phyloP scores from a whole-genome alignment of 2,329 filamentous ascomycete species.

The Penicillium sp. region DNA sequence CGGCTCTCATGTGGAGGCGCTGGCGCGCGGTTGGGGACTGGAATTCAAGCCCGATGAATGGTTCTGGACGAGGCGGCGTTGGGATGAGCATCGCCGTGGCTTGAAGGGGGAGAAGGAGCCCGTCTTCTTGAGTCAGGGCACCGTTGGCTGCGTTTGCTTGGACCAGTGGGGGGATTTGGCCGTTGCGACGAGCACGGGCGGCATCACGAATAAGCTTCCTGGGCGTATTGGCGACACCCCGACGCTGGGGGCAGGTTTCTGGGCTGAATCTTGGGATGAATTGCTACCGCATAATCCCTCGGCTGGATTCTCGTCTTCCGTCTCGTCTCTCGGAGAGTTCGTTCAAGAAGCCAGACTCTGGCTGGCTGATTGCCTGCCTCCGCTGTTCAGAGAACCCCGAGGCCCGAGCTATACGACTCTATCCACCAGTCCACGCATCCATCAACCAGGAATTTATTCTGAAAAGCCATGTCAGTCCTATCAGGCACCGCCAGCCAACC shows the following conservation, averaged over 20 bases:
- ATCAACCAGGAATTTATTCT: slow-evolving; percentile 2
- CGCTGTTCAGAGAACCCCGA: slow-evolving; percentile 2
- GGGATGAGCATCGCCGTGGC: slow-evolving; percentile 72
- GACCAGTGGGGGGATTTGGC: slow-evolving; percentile 73
- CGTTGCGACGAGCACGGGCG: slow-evolving; percentile 65
- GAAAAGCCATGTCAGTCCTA: slow-evolving; percentile 7
- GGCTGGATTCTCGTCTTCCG: not conserved
- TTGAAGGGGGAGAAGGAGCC: slow-evolving; percentile 39
- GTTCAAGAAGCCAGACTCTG: slow-evolving; percentile 6
- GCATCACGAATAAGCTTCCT: slow-evolving; percentile 83
- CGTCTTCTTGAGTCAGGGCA: slow-evolving; percentile 68
- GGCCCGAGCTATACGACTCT: slow-evolving; percentile 5
- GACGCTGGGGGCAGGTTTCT: slow-evolving; percentile 78
- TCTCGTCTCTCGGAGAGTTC: not conserved
- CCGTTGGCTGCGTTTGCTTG: slow-evolving; percentile 76
- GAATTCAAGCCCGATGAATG: slow-evolving; percentile 67
- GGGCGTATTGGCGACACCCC: slow-evolving; percentile 85
- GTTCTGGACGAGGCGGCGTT: slow-evolving; percentile 74
- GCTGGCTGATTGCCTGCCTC: slow-evolving; percentile 19
- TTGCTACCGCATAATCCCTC: not conserved
- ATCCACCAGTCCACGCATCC: slow-evolving; percentile 6
- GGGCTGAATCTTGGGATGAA: slow-evolving; percentile 76
- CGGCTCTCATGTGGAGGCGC: slow-evolving; percentile 64
- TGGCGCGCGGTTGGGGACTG: slow-evolving; percentile 63
- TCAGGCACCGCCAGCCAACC: not conserved